Conservation (phyloP, 1,284 basidiomycete species). For the Marasmius oreades region DNA sequence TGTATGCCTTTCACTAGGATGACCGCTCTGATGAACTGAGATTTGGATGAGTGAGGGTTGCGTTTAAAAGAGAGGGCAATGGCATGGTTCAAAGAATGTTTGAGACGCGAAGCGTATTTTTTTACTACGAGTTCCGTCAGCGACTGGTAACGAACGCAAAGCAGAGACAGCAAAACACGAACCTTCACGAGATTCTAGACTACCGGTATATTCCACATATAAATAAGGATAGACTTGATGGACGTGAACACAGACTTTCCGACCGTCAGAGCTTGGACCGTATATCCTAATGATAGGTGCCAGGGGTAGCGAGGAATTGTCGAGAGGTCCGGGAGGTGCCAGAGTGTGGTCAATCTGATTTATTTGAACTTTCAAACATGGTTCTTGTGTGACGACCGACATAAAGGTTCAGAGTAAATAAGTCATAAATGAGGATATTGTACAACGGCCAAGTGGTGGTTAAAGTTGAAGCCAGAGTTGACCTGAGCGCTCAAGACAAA, state of each 20-base stretch:
- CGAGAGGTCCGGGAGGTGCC: constrained; percentile 52
- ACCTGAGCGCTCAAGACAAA: no score
- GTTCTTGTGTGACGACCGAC: not conserved
- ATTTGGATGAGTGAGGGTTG: constrained; percentile 50
- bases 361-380: constrained; percentile 50
- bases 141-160: not conserved
- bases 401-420: not conserved
- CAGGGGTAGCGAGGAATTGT: constrained; percentile 57
- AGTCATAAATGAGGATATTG: not conserved
- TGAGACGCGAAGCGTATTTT: constrained; percentile 62
- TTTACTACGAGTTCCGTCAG: constrained; percentile 47
- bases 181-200: constrained; percentile 44
- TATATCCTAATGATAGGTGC: constrained; percentile 87
- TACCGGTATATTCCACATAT: constrained; percentile 66
- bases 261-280: constrained; percentile 76
- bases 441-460: constrained; percentile 10
- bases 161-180: constrained; percentile 12
- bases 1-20: constrained; percentile 91
- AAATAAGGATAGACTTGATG: constrained; percentile 88
- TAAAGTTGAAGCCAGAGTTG: constrained; percentile 2
- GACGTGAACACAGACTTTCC: constrained; percentile 84
- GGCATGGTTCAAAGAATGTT: constrained; percentile 73
- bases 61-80: constrained; percentile 70
- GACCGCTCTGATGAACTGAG: constrained; percentile 67
- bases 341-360: constrained; percentile 68